Conservation (phyloP, 2,329 filamentous ascomycete species). For the Hypoxylon sp. region DNA sequence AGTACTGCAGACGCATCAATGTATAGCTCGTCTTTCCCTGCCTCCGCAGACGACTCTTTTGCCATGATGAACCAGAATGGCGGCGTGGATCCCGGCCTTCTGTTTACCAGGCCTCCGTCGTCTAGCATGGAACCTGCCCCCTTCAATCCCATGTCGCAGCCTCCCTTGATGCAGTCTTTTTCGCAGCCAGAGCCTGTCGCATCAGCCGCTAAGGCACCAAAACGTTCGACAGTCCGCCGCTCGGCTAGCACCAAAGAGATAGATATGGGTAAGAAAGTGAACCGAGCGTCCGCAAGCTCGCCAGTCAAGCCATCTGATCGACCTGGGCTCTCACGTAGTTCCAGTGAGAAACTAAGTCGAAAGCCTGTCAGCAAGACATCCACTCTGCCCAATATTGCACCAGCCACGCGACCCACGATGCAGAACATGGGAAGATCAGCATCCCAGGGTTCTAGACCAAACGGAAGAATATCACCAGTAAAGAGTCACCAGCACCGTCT, state of each 20-base stretch:
- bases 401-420: slow-evolving; percentile 59
- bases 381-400: slow-evolving; percentile 63
- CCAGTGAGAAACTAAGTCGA: slow-evolving; percentile 68
- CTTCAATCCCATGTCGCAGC: slow-evolving; percentile 54
- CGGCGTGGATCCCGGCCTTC: slow-evolving; percentile 72
- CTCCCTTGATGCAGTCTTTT: slow-evolving; percentile 51
- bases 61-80: slow-evolving; percentile 62
- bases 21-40: slow-evolving; percentile 61
- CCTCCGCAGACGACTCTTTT: slow-evolving; percentile 67
- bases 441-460: slow-evolving; percentile 57
- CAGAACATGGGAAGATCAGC: slow-evolving; percentile 53
- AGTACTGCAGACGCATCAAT: slow-evolving; percentile 57
- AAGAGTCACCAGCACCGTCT: slow-evolving; percentile 67
- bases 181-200: slow-evolving; percentile 48
- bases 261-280: slow-evolving; percentile 59
- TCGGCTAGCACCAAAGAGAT: slow-evolving; percentile 63
- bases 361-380: slow-evolving; percentile 59
- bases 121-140: slow-evolving; percentile 61
- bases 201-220: slow-evolving; percentile 52
- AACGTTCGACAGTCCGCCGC: slow-evolving; percentile 60
- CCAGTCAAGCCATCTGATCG: slow-evolving; percentile 66
- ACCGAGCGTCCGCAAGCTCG: slow-evolving; percentile 63
- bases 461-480: slow-evolving; percentile 67
- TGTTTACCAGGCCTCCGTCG: slow-evolving; percentile 69
- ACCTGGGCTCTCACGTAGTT: slow-evolving; percentile 67